Evolutionary conservation across 2,329 filamentous ascomycete genomes (phyloP).

Genomic region (Lachnellula hyalina): DNA sequence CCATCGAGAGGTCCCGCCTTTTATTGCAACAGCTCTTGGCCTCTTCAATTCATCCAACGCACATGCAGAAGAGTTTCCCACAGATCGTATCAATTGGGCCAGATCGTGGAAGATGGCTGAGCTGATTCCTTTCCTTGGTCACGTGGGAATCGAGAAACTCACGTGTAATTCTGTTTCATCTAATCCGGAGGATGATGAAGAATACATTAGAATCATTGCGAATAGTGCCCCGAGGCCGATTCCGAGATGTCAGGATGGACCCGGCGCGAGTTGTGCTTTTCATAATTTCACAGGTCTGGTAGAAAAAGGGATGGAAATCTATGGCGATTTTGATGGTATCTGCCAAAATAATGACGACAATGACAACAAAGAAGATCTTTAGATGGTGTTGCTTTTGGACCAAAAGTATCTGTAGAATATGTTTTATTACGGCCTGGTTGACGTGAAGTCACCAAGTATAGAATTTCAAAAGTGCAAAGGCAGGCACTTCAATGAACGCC

Average conservation of each 20-base stretch:
- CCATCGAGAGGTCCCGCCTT: slow-evolving; percentile 62
- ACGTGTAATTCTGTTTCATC: slow-evolving; percentile 50
- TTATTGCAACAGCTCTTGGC: slow-evolving; percentile 60
- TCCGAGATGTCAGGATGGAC: slow-evolving; percentile 43
- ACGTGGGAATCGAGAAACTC: slow-evolving; percentile 61
- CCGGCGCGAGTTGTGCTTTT: slow-evolving; percentile 44
- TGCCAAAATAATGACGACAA: slow-evolving; percentile 21
- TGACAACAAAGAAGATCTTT: not conserved
- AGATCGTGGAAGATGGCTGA: slow-evolving; percentile 59
- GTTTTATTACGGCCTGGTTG: no score
- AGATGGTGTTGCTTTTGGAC: not conserved
- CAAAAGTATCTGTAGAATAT: not conserved
- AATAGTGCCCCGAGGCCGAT: slow-evolving; percentile 47
- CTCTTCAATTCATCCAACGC: slow-evolving; percentile 63
- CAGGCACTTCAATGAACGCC: no score
- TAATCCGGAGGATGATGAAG: slow-evolving; percentile 45
- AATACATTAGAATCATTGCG: slow-evolving; percentile 47
- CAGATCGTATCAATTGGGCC: slow-evolving; percentile 55
- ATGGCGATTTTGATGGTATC: slow-evolving; percentile 29
- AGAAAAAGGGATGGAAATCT: slow-evolving; percentile 34
- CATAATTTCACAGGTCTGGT: slow-evolving; percentile 40
- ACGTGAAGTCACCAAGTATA: no score
- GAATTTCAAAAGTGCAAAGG: no score
- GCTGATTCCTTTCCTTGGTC: slow-evolving; percentile 60
- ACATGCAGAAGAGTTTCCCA: slow-evolving; percentile 60